Evolutionary conservation across 768 basidiomycete genomes (phyloP).

Genomic region (Mycena haematopus): DNA sequence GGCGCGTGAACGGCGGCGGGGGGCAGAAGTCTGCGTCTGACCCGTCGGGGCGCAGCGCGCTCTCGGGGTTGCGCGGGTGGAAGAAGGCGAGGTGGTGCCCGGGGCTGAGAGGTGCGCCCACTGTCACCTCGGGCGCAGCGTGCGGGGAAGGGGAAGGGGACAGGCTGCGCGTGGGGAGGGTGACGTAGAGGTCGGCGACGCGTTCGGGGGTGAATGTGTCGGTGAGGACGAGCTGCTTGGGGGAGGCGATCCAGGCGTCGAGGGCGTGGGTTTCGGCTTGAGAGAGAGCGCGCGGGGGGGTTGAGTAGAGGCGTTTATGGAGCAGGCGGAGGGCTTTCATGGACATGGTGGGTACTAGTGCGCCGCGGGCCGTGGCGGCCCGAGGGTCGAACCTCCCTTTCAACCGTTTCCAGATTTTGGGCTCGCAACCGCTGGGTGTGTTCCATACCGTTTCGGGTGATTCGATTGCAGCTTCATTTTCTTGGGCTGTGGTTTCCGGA

Average conservation of each 20-base stretch:
- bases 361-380: no score
- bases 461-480: no score
- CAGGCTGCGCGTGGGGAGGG: constrained; percentile 75
- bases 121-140: constrained; percentile 46
- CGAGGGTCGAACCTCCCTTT: no score
- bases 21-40: constrained; percentile 77
- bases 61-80: constrained; percentile 66
- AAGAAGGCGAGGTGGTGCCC: constrained; percentile 82
- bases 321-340: background rate
- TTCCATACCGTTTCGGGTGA: no score
- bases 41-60: constrained; percentile 63
- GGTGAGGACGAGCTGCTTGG: constrained; percentile 50
- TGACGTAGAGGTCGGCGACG: constrained; percentile 70
- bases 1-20: constrained; percentile 70
- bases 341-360: background rate
- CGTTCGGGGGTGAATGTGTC: constrained; percentile 61
- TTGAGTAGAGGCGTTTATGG: constrained; percentile 11
- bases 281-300: background rate
- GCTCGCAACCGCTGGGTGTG: no score
- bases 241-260: constrained; percentile 60
- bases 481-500: no score
- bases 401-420: no score
- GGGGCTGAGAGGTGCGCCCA: constrained; percentile 54
- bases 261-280: constrained; percentile 32
- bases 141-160: no score